Base-by-base conservation (phyloP, 1,284 basidiomycete species). In the Mrakiaceae sp. region DNA sequence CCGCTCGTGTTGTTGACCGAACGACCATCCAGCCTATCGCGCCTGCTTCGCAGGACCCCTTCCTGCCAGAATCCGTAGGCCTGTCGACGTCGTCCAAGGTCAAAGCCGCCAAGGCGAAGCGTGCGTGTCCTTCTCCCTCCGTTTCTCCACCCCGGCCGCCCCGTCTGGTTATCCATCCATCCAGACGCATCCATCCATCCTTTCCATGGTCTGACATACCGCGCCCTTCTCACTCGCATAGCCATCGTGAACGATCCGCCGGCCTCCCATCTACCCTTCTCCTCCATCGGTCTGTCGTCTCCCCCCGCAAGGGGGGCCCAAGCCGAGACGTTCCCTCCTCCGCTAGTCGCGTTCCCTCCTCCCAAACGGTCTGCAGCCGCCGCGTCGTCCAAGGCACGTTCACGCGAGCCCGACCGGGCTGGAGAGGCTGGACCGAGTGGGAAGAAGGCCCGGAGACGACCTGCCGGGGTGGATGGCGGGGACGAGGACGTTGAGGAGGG, bases 121-220 rank as follows among this genome's bases (percentile, higher is more conserved):
- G 62, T 63, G 42, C 16, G 62, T 52, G 11, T 44, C 51, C 55
- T 11, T 44, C 62, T 57, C 16, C 48, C 49, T 40, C 44, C 44
- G 16, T 46, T n/a, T 12, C 40, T 16, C 27, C 44, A 27, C 27
- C 12, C 42, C 9, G 4, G 6, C 12, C 16, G 8, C 51, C 46
- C 3, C n/a, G 8, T 47, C 12, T 56, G 10, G n/a, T 2, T n/a
- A 58, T 51, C 47, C 62, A 63, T 58, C 44, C 55, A 46, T 57
- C 54, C 14, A 44, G 2, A 14, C 51, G 43, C 14, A 40, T 46
- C n/a, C 47, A 27, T 27, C 49, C 51, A 47, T 47, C 54, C 14
- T 6, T 42, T 57, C 51, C 42, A 11, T 52, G 55, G 2, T 63
- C 55, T 40, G 47, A 58, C 16, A 51, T 48, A 4, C 50, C 55